These are phyloP conservation scores for Fusarium sp. DNA, from an alignment of 2,329 filamentous ascomycete species.

Conservation along the genomic window DNA sequence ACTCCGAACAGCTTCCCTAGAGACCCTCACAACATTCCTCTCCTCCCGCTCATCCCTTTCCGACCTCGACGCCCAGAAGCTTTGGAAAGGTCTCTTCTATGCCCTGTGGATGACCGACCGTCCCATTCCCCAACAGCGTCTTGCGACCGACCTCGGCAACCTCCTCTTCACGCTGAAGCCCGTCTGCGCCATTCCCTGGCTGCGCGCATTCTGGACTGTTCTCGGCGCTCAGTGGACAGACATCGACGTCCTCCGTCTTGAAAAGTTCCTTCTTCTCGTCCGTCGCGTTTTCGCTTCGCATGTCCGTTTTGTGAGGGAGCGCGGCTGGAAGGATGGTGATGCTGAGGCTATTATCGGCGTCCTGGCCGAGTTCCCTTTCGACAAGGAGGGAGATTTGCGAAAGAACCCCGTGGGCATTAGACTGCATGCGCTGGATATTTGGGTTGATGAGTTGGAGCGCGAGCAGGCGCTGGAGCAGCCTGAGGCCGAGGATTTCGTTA, in stretches of 20 bases:
- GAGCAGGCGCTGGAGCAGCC: constrained; percentile 64
- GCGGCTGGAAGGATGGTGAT: constrained; percentile 50
- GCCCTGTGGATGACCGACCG: constrained; percentile 95
- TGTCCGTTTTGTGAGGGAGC: constrained; percentile 62
- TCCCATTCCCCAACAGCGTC: constrained; percentile 84
- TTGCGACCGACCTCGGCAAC: constrained; percentile 80
- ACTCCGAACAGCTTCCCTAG: constrained; percentile 80
- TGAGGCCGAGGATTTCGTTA: constrained; percentile 62
- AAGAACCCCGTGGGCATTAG: constrained; percentile 85
- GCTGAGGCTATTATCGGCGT: constrained; percentile 48
- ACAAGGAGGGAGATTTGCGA: constrained; percentile 55
- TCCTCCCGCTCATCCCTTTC: constrained; percentile 70
- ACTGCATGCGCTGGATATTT: constrained; percentile 90
- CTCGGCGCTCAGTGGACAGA: constrained; percentile 78
- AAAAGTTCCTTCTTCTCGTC: constrained; percentile 92
- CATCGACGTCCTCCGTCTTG: constrained; percentile 82
- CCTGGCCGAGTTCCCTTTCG: constrained; percentile 51
- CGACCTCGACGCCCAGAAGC: constrained; percentile 80
- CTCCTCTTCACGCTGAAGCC: constrained; percentile 70
- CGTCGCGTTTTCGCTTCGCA: constrained; percentile 81
- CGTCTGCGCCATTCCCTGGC: constrained; percentile 59
- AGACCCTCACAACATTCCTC: constrained; percentile 83
- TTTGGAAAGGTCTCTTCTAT: constrained; percentile 97
- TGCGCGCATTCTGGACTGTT: constrained; percentile 78
- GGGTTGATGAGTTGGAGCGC: constrained; percentile 88